Evolutionary conservation across 768 basidiomycete genomes (phyloP).

Genomic region (Cytidiella melzeri): DNA sequence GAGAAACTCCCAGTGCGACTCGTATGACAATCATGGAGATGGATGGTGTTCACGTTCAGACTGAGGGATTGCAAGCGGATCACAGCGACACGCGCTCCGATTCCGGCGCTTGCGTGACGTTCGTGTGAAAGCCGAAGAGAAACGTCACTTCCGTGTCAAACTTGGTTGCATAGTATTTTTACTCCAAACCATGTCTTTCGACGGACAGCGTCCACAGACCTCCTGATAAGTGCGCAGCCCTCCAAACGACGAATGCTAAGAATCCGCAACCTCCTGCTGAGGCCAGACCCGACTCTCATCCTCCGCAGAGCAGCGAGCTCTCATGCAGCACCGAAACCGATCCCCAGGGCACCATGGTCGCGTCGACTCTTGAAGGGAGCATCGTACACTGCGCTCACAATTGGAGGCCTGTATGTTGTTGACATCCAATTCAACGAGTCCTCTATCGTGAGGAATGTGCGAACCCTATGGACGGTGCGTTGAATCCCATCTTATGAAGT

Average conservation of each 20-base stretch:
- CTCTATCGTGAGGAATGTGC: slow-evolving; percentile 39
- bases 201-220: background rate
- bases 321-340: background rate
- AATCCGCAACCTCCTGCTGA: background rate
- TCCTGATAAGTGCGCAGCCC: background rate
- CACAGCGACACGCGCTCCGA: too few species aligned
- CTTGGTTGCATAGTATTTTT: background rate
- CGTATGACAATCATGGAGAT: too few species aligned
- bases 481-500: background rate
- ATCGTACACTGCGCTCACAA: background rate
- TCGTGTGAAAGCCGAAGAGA: background rate
- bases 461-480: slow-evolving; percentile 46
- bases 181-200: background rate
- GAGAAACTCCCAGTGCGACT: too few species aligned
- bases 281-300: background rate
- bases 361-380: background rate
- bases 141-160: background rate
- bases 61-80: too few species aligned
- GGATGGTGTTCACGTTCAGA: too few species aligned
- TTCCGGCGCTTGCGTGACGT: too few species aligned
- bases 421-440: slow-evolving; percentile 45
- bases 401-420: slow-evolving; percentile 7
- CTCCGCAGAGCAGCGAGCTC: background rate
- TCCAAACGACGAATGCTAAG: background rate
- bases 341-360: background rate